Evolutionary conservation across 1,284 basidiomycete genomes (phyloP).

Genomic region (Irpex sp.): DNA sequence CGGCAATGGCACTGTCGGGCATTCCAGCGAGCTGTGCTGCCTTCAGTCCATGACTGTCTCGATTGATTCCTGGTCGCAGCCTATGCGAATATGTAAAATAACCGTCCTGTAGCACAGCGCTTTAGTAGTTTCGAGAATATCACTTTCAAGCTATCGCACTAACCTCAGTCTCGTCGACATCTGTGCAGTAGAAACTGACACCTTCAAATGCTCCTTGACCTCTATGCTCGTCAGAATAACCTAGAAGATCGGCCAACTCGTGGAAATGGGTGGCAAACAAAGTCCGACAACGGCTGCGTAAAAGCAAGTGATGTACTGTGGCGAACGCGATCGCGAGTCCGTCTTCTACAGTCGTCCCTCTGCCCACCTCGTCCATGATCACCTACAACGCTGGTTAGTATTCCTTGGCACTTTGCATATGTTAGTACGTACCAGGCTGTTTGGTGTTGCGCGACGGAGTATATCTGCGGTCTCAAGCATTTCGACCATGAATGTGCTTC

Average conservation of each 20-base stretch:
- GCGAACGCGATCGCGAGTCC: conserved; percentile 94
- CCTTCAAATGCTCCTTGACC: conserved; percentile 48
- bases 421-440: conserved; percentile 62
- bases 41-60: conserved; percentile 89
- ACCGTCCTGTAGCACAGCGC: conserved; percentile 44
- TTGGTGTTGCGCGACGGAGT: conserved; percentile 75
- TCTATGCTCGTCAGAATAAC: conserved; percentile 40
- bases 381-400: conserved; percentile 49
- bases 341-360: conserved; percentile 91
- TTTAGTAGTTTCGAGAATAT: not conserved
- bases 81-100: conserved; percentile 84
- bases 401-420: conserved; percentile 51
- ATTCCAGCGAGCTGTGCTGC: conserved; percentile 88
- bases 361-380: conserved; percentile 96
- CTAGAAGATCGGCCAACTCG: conserved; percentile 85
- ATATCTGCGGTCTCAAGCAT: conserved; percentile 87
- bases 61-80: conserved; percentile 81
- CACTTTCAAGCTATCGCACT: conserved; percentile 23
- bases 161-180: conserved; percentile 74
- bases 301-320: conserved; percentile 78
- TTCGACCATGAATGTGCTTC: conserved; percentile 93
- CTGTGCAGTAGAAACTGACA: conserved; percentile 87
- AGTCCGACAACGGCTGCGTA: conserved; percentile 74
- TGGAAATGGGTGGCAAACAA: conserved; percentile 98
- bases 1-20: conserved; percentile 58